Evolutionary conservation across 257 asterid genomes (phyloP).

Genomic region (Anisodus acutangulus): DNA sequence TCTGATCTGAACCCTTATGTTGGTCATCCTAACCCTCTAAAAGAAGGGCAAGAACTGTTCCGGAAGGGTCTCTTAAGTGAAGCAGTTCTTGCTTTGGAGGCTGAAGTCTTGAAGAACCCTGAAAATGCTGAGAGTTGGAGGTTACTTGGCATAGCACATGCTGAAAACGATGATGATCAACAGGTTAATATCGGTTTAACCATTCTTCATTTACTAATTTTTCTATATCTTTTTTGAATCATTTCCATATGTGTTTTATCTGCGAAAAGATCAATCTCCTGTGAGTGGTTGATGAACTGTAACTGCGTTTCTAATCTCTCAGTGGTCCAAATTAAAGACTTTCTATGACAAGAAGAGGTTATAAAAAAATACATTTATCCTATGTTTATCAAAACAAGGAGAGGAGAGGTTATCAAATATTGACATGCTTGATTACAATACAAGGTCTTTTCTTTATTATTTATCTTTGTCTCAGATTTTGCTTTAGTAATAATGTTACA

Average conservation of each 20-base stretch:
- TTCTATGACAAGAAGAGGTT: not conserved
- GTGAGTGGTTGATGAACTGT: conserved; percentile 6
- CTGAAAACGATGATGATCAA: conserved; percentile 98
- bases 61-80: conserved; percentile 99
- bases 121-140: conserved; percentile 99
- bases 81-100: conserved; percentile 99
- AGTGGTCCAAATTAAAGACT: not conserved
- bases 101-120: conserved; percentile 96
- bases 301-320: conserved; percentile 19
- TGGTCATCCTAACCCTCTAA: conserved; percentile 96
- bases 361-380: too few species aligned
- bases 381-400: too few species aligned
- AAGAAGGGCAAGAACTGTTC: conserved; percentile 96
- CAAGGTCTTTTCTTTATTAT: not conserved
- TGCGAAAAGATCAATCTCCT: not conserved
- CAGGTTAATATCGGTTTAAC: conserved; percentile 57
- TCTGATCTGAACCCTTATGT: conserved; percentile 96
- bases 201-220: not conserved
- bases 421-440: not conserved
- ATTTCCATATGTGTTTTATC: not conserved
- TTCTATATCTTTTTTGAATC: not conserved
- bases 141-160: conserved; percentile 96
- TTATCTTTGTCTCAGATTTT: not conserved
- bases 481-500: not conserved
- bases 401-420: not conserved